Percentiles rank a stretch among this genome's conserved stretches.
Conservation (phyloP, 345 rosid genomes). For the Acer negundo region DNA sequence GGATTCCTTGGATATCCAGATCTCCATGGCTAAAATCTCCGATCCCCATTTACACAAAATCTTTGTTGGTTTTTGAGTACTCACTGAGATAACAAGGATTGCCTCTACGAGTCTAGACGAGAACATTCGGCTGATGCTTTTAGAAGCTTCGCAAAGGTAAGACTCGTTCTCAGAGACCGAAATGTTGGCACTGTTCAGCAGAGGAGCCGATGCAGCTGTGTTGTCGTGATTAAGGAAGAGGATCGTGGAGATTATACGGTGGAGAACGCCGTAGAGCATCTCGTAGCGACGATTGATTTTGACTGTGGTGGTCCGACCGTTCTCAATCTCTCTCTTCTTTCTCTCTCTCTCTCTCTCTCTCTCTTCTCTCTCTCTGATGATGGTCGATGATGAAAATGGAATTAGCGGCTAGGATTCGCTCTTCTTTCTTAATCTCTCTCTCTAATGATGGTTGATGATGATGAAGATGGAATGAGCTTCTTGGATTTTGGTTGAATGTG, state of each 20-base stretch:
- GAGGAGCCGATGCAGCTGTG: conserved; percentile 36
- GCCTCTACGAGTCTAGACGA: conserved; percentile 78
- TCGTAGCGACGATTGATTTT: conserved; percentile 5
- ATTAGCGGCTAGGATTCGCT: no score
- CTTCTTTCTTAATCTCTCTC: no score
- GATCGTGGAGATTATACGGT: conserved; percentile 44
- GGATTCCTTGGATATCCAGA: no score
- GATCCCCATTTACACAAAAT: no score
- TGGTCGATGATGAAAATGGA: no score
- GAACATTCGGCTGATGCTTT: conserved; percentile 48
- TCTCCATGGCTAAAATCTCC: no score
- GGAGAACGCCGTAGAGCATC: conserved; percentile 52
- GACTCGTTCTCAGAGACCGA: conserved; percentile 52
- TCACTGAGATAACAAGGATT: conserved; percentile 80
- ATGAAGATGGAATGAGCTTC: no score
- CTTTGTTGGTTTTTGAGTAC: conserved; percentile 18
- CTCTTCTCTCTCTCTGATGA: no score
- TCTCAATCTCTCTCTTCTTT: background rate
- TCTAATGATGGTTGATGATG: no score
- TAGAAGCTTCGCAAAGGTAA: conserved; percentile 53
- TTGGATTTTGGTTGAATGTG: no score
- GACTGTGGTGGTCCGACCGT: background rate
- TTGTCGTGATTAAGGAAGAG: conserved; percentile 44
- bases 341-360: no score
- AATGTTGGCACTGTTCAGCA: conserved; percentile 50